Percentiles rank a stretch among this genome's conserved stretches.
These are phyloP conservation scores for Exsudoporus floridanus DNA, from an alignment of 1,284 basidiomycete species.

Conservation along the genomic window DNA sequence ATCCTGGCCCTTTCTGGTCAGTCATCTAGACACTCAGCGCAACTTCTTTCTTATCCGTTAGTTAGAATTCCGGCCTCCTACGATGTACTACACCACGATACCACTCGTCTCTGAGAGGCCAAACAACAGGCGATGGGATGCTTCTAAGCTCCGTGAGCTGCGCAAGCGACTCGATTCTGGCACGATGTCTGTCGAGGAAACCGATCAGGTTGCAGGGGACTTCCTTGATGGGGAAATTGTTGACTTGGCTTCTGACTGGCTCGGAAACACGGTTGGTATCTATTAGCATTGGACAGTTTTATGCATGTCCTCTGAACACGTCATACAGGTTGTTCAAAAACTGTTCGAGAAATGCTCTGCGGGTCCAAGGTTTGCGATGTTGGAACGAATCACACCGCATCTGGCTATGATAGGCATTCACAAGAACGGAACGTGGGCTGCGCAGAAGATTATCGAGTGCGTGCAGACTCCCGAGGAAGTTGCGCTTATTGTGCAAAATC, in stretches of 20 bases:
- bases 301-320: constrained; percentile 16
- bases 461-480: constrained; percentile 89
- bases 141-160: constrained; percentile 91
- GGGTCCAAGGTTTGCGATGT: constrained; percentile 79
- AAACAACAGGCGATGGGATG: constrained; percentile 87
- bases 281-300: neutral
- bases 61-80: constrained; percentile 80
- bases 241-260: constrained; percentile 97
- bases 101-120: constrained; percentile 82
- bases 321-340: constrained; percentile 83
- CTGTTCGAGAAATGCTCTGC: constrained; percentile 90
- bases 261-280: constrained; percentile 88
- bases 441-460: constrained; percentile 98
- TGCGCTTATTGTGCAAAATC: constrained; percentile 78
- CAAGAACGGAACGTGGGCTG: constrained; percentile 99
- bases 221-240: constrained; percentile 89
- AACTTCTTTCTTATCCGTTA: constrained; percentile 8
- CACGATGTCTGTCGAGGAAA: constrained; percentile 81
- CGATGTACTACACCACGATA: constrained; percentile 92
- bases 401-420: constrained; percentile 98
- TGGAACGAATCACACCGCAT: constrained; percentile 92
- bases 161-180: constrained; percentile 82
- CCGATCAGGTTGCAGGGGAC: constrained; percentile 87
- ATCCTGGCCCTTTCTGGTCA: constrained; percentile 80
- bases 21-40: constrained; percentile 30